phyloP scores from a whole-genome alignment of 768 basidiomycete species.

The Lentinula boryana region DNA sequence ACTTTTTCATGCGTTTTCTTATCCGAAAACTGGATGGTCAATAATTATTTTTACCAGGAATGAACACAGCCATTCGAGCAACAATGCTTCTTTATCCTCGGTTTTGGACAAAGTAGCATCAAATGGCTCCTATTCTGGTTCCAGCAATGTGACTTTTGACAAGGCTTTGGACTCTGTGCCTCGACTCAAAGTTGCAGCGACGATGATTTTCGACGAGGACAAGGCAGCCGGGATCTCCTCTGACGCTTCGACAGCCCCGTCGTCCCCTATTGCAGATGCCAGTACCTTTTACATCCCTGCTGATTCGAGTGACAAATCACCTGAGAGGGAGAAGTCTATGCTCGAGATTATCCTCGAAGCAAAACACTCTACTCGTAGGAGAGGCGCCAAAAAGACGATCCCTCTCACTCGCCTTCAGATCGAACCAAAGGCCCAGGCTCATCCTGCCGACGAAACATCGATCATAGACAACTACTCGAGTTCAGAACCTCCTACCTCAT shows the following conservation, averaged over 20 bases:
- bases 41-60: not conserved
- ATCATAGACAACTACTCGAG: not conserved
- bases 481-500: not conserved
- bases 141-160: not conserved
- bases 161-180: not conserved
- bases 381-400: not conserved
- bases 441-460: not conserved
- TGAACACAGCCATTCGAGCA: not conserved
- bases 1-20: not conserved
- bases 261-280: conserved; percentile 1
- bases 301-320: not conserved
- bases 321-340: not conserved
- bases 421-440: not conserved
- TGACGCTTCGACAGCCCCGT: not conserved
- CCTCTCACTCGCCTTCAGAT: not conserved
- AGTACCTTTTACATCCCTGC: not conserved
- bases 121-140: not conserved
- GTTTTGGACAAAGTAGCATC: not conserved
- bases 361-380: not conserved
- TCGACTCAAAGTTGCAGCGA: not conserved
- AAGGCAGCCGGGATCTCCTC: not conserved
- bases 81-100: not conserved
- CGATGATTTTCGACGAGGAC: not conserved
- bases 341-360: not conserved
- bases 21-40: not conserved